phyloP scores from a whole-genome alignment of 2,329 filamentous ascomycete species.

The Penicillium olsonii region DNA sequence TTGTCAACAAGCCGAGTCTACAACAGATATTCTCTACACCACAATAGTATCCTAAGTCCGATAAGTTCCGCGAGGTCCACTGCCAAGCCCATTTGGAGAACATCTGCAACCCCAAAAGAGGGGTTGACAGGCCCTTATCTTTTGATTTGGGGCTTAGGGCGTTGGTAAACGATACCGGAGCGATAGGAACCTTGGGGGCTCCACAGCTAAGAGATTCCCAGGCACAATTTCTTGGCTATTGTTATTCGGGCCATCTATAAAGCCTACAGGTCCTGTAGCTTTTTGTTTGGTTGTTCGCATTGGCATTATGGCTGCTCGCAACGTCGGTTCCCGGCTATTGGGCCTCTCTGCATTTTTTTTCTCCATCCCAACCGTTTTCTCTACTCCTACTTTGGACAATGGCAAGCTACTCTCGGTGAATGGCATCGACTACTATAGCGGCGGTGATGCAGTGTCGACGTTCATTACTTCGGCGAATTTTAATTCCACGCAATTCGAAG shows the following conservation, averaged over 20 bases:
- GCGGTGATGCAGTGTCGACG: constrained; percentile 18
- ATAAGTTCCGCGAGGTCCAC: not conserved
- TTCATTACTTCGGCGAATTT: constrained; percentile 1
- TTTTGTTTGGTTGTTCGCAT: not conserved
- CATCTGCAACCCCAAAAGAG: not conserved
- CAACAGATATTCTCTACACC: too few relatives aligned
- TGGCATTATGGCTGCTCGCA: not conserved
- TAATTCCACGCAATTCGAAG: constrained; percentile 4
- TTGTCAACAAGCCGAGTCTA: not conserved
- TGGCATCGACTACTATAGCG: constrained; percentile 35
- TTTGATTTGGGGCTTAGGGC: not conserved
- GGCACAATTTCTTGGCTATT: not conserved
- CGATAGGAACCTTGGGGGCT: not conserved
- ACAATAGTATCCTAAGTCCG: too few relatives aligned
- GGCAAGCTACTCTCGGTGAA: constrained; percentile 24
- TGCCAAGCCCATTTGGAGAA: not conserved
- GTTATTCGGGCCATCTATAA: not conserved
- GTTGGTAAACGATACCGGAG: not conserved
- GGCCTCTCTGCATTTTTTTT: not conserved
- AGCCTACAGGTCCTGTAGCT: not conserved
- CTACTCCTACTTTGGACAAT: constrained; percentile 7
- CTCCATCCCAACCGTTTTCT: not conserved
- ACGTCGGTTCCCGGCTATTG: not conserved
- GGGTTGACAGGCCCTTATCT: not conserved
- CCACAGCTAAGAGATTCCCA: not conserved